Conservation (phyloP, 164 flowering plant genomes). For the Hamamelis virginiana region DNA sequence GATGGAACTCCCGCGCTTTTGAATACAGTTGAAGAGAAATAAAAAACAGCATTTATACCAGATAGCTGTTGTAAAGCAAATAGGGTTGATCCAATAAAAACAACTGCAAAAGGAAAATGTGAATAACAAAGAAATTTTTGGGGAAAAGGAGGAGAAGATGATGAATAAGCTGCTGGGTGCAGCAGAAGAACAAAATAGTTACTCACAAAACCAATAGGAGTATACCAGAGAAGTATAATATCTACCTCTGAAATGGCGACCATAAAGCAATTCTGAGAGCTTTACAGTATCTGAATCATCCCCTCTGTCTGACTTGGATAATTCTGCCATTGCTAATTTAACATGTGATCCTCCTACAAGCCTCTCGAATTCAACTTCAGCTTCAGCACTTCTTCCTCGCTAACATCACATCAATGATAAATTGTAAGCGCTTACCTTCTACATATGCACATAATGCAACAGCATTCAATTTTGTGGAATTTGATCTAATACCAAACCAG, state of each 20-base stretch:
- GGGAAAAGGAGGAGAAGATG: constrained; percentile 11
- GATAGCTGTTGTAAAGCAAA: constrained; percentile 86
- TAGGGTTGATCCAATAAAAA: constrained; percentile 86
- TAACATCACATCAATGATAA: constrained; percentile 24
- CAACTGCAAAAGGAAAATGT: constrained; percentile 85
- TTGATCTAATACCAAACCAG: too few species aligned
- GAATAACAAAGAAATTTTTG: constrained; percentile 35
- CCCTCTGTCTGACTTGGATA: constrained; percentile 71
- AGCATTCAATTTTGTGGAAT: neutral
- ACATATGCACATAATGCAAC: neutral
- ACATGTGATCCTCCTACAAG: constrained; percentile 77
- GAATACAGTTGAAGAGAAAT: constrained; percentile 79
- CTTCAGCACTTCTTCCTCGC: constrained; percentile 83
- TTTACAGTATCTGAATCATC: constrained; percentile 61
- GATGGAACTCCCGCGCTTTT: constrained; percentile 71
- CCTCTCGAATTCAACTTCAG: constrained; percentile 80
- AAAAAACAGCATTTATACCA: constrained; percentile 81
- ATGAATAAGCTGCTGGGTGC: neutral
- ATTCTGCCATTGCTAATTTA: constrained; percentile 69
- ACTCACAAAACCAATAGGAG: neutral
- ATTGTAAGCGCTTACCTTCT: neutral
- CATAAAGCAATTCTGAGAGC: constrained; percentile 69
- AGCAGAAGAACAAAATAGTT: neutral
- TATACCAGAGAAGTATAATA: constrained; percentile 11
- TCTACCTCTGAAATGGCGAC: constrained; percentile 85